These are phyloP conservation scores for Rhododendron kiyosumense DNA, from an alignment of 148 eudicot genomes.

Conservation along the genomic window DNA sequence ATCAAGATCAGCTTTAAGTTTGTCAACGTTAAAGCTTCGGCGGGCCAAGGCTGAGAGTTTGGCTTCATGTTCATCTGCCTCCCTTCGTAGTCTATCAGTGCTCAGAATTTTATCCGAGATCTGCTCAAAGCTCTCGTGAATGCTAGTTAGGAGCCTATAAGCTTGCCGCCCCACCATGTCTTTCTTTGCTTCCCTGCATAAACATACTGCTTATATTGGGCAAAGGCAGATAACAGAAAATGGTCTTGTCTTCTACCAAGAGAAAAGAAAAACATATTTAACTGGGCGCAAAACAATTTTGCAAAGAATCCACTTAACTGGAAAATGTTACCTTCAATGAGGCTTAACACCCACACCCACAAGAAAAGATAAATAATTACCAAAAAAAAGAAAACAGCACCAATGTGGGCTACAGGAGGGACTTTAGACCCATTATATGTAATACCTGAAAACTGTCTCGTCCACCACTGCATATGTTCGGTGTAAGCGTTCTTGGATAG, in stretches of 20 bases:
- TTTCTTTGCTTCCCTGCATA: constrained; percentile 64
- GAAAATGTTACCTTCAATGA: background rate
- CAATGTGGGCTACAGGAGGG: background rate
- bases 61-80: constrained; percentile 52
- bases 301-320: background rate
- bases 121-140: constrained; percentile 63
- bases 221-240: background rate
- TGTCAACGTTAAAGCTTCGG: constrained; percentile 36
- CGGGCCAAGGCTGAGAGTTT: constrained; percentile 44
- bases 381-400: background rate
- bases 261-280: background rate
- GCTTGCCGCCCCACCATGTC: constrained; percentile 48
- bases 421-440: background rate
- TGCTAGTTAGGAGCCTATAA: constrained; percentile 42
- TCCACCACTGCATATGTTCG: constrained; percentile 65
- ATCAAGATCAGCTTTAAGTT: constrained; percentile 63
- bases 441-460: constrained; percentile 57
- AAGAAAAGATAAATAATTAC: background rate
- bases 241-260: background rate
- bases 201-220: constrained; percentile 3
- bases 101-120: constrained; percentile 50
- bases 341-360: background rate
- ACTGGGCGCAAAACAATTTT: background rate
- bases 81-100: constrained; percentile 51
- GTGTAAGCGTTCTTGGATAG: constrained; percentile 63